A percentile compares a stretch with the other conserved stretches of the same genome.
phyloP scores from a whole-genome alignment of 169 alveolate species.

The Cryptosporidium bovis region DNA sequence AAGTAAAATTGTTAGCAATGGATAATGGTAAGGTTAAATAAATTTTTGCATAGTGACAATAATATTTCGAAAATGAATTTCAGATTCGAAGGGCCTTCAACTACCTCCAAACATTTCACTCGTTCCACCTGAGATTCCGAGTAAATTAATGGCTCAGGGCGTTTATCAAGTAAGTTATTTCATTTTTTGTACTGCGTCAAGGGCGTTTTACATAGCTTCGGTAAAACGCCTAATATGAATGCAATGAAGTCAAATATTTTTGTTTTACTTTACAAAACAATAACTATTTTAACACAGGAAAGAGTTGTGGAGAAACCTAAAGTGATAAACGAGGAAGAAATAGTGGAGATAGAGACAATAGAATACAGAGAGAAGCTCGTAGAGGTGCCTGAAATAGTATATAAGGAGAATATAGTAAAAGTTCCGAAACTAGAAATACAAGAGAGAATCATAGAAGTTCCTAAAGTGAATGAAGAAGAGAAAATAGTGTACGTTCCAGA shows the following conservation, averaged over 20 bases:
- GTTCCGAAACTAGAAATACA: constrained; percentile 74
- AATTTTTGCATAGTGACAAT: neutral
- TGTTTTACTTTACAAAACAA: neutral
- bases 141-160: constrained; percentile 60
- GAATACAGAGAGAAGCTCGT: constrained; percentile 67
- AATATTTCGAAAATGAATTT: neutral
- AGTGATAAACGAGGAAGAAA: constrained; percentile 67
- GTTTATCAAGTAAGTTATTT: constrained; percentile 60
- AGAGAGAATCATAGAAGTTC: constrained; percentile 71
- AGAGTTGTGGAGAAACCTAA: constrained; percentile 67
- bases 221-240: neutral
- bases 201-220: neutral
- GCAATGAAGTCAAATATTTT: neutral
- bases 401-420: constrained; percentile 51
- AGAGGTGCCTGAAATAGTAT: constrained; percentile 59
- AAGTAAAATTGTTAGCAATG: neutral
- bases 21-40: constrained; percentile 8
- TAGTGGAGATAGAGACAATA: constrained; percentile 61
- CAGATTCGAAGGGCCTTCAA: constrained; percentile 48
- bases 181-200: neutral
- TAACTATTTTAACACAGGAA: constrained; percentile 16
- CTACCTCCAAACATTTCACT: constrained; percentile 71
- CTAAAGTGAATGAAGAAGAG: constrained; percentile 62
- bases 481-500: constrained; percentile 65
- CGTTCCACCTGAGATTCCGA: constrained; percentile 72